phyloP scores from a whole-genome alignment of 441 rosid species.

The Jatropha multifida region DNA sequence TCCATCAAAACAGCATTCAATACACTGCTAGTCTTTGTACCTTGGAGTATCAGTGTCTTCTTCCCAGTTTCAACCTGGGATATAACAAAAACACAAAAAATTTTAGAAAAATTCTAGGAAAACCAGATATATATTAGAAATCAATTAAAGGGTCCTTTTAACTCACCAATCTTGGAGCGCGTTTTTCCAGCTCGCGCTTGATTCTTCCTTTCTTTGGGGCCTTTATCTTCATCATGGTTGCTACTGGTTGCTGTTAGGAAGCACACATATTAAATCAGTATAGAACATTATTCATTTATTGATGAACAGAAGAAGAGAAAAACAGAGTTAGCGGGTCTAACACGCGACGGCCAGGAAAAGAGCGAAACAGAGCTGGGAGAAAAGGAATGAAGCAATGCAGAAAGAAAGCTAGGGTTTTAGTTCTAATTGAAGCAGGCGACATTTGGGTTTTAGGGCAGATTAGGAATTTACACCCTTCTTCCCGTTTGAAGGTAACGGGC shows the following conservation, averaged over 20 bases:
- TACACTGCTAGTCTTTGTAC: slow-evolving; percentile 74
- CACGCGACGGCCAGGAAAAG: background rate
- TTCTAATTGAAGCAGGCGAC: background rate
- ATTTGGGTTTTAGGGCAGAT: background rate
- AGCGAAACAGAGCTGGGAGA: background rate
- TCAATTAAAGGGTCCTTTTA: background rate
- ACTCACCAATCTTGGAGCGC: slow-evolving; percentile 75
- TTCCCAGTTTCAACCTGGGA: slow-evolving; percentile 83
- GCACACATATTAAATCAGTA: too few species aligned
- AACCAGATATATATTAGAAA: background rate
- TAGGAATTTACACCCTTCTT: background rate
- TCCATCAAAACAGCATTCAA: slow-evolving; percentile 67
- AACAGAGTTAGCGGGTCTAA: background rate
- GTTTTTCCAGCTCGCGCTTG: slow-evolving; percentile 65
- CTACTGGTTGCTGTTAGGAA: too few species aligned
- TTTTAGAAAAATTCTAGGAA: background rate
- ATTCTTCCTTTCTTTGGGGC: slow-evolving; percentile 54
- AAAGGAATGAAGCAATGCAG: background rate
- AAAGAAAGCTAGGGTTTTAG: slow-evolving; percentile 16
- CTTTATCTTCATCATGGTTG: slow-evolving; percentile 52
- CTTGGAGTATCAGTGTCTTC: slow-evolving; percentile 90
- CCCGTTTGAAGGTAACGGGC: too few species aligned
- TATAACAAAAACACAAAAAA: background rate
- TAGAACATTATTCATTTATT: too few species aligned
- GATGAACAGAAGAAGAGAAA: background rate